These are phyloP conservation scores for Oehlia diaphana DNA, from an alignment of 192 early-diverging fungal species.

Conservation along the genomic window DNA sequence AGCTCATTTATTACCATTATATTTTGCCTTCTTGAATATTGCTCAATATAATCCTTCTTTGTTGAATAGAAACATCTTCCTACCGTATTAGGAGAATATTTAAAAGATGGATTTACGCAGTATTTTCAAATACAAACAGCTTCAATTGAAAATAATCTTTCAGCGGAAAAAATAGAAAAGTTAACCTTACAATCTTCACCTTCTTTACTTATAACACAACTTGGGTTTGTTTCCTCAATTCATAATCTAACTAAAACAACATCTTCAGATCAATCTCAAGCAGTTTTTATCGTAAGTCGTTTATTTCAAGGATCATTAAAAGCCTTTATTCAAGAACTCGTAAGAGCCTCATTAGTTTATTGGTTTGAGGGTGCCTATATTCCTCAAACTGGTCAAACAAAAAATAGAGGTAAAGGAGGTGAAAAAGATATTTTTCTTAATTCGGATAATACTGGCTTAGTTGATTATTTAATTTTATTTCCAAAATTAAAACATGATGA, in stretches of 20 bases:
- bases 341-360: not conserved
- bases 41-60: not conserved
- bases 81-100: not conserved
- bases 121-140: conserved; percentile 3
- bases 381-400: not conserved
- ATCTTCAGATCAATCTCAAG: not conserved
- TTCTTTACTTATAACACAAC: not conserved
- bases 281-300: conserved; percentile 4
- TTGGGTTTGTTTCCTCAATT: too few species aligned
- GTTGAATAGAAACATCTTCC: conserved; percentile 3
- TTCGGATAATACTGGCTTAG: not conserved
- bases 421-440: not conserved
- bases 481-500: too few species aligned
- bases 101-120: not conserved
- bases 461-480: not conserved
- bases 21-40: not conserved
- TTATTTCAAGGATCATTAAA: not conserved
- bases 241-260: not conserved
- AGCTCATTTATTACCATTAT: too few species aligned
- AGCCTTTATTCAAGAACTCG: conserved; percentile 11
- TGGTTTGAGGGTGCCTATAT: conserved; percentile 19
- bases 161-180: not conserved
- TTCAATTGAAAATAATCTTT: not conserved
- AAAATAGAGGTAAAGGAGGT: not conserved
- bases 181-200: too few species aligned